Evolutionary conservation across 1,284 basidiomycete species (phyloP).

Genomic region (Coriolopsis trogii): DNA sequence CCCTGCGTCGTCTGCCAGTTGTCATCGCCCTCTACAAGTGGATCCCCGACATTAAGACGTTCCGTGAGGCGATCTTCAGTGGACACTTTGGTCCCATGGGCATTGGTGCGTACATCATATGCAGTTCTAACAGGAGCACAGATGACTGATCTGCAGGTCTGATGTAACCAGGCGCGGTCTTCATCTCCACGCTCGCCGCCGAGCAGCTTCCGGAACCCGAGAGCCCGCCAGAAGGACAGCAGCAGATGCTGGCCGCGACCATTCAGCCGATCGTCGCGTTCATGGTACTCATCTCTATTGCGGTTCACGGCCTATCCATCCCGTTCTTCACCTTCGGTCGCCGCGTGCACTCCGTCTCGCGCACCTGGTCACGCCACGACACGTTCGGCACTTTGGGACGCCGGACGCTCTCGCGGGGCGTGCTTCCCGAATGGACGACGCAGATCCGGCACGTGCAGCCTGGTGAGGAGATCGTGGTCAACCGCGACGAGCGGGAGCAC

Average conservation of each 20-base stretch:
- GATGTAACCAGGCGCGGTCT: slow-evolving; percentile 68
- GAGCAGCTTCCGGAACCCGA: slow-evolving; percentile 63
- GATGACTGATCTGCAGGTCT: slow-evolving; percentile 19
- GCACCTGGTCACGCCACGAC: slow-evolving; percentile 81
- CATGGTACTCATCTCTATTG: slow-evolving; percentile 87
- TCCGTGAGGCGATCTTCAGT: slow-evolving; percentile 84
- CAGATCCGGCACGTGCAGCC: slow-evolving; percentile 72
- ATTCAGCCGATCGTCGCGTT: slow-evolving; percentile 93
- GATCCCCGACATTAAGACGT: slow-evolving; percentile 93
- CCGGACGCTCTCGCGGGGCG: slow-evolving; percentile 24
- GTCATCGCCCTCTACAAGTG: slow-evolving; percentile 85
- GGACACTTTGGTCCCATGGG: slow-evolving; percentile 97
- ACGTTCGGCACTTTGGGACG: slow-evolving; percentile 45
- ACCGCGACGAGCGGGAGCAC: slow-evolving; percentile 57
- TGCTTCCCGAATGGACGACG: slow-evolving; percentile 70
- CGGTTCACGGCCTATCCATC: slow-evolving; percentile 89
- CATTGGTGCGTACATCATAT: slow-evolving; percentile 53
- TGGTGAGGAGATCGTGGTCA: slow-evolving; percentile 79
- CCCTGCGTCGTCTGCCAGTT: slow-evolving; percentile 82
- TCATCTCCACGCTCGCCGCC: slow-evolving; percentile 88
- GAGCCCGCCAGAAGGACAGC: slow-evolving; percentile 58
- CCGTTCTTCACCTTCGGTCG: slow-evolving; percentile 90
- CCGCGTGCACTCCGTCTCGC: slow-evolving; percentile 85
- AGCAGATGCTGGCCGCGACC: slow-evolving; percentile 67
- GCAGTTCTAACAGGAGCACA: background rate